Percentiles rank a stretch among this genome's conserved stretches.
Evolutionary conservation across 2,329 filamentous ascomycete genomes (phyloP).

Genomic region (Coniochaeta sp.): DNA sequence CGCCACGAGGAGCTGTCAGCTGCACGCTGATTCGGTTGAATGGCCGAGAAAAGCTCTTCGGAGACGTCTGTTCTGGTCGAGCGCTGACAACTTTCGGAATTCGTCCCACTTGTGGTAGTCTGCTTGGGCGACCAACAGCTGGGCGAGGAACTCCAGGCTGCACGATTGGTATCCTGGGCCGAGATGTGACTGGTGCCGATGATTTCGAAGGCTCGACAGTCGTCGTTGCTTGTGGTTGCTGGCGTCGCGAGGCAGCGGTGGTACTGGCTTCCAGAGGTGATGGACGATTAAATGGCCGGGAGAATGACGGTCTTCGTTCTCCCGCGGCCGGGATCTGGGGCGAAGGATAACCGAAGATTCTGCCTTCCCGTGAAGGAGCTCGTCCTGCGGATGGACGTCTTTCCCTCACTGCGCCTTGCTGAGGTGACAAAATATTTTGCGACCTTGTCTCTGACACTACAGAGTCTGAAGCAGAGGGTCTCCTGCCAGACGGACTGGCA

Average conservation of each 20-base stretch:
- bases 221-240: neutral
- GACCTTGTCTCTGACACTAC: neutral
- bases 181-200: neutral
- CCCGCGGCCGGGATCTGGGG: neutral
- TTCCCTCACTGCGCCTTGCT: neutral
- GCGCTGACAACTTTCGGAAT: conserved; percentile 76
- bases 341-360: neutral
- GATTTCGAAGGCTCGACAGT: neutral
- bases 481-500: neutral
- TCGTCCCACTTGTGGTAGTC: conserved; percentile 73
- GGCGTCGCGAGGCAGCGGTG: neutral
- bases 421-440: neutral
- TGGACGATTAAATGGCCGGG: neutral
- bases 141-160: conserved; percentile 5
- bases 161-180: neutral
- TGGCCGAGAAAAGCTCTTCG: conserved; percentile 79
- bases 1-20: conserved; percentile 18
- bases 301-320: conserved; percentile 8
- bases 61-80: conserved; percentile 57
- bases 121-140: conserved; percentile 39
- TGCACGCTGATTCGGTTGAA: conserved; percentile 55
- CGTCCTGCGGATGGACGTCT: neutral
- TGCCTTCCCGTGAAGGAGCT: neutral
- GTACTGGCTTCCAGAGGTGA: neutral
- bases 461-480: neutral